phyloP scores from a whole-genome alignment of 2,329 filamentous ascomycete genomes.

The Xylariaceae sp. region DNA sequence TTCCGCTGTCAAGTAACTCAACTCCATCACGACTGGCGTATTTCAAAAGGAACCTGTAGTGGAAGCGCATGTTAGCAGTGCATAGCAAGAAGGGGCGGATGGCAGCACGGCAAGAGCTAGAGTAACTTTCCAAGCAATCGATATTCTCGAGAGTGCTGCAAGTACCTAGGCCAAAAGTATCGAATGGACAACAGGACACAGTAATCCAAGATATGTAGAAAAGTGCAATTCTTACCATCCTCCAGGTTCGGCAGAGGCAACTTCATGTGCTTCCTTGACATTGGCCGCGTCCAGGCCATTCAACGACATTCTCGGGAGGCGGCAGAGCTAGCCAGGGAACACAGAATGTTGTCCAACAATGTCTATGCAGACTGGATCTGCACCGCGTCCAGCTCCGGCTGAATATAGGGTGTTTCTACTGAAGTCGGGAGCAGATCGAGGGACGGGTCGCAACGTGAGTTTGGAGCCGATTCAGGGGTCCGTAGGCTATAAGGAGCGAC shows the following conservation, averaged over 20 bases:
- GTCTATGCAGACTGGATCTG: slow-evolving; percentile 1
- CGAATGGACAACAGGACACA: neutral
- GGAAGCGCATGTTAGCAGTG: slow-evolving; percentile 6
- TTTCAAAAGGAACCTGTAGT: slow-evolving; percentile 82
- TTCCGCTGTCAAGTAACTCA: slow-evolving; percentile 70
- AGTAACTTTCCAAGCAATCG: no score
- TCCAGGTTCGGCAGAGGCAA: slow-evolving; percentile 75
- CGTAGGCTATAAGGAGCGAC: slow-evolving; percentile 18
- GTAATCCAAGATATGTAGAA: slow-evolving; percentile 1
- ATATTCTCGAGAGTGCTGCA: no score
- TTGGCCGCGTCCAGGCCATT: slow-evolving; percentile 84
- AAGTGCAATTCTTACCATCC: slow-evolving; percentile 70
- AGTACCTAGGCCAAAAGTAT: no score
- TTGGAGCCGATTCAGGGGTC: slow-evolving; percentile 24
- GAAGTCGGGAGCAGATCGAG: slow-evolving; percentile 11
- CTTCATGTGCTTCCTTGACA: slow-evolving; percentile 80
- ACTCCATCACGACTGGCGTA: slow-evolving; percentile 88
- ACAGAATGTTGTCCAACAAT: neutral
- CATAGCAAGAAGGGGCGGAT: slow-evolving; percentile 1
- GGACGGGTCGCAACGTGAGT: slow-evolving; percentile 17
- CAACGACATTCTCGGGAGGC: slow-evolving; percentile 67
- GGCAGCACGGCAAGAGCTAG: no score
- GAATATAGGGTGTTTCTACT: slow-evolving; percentile 7
- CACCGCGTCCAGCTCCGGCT: neutral
- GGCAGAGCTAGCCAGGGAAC: neutral